These are phyloP conservation scores for Cutaneotrichosporon sp. DNA, from an alignment of 1,284 basidiomycete genomes.

Conservation along the genomic window DNA sequence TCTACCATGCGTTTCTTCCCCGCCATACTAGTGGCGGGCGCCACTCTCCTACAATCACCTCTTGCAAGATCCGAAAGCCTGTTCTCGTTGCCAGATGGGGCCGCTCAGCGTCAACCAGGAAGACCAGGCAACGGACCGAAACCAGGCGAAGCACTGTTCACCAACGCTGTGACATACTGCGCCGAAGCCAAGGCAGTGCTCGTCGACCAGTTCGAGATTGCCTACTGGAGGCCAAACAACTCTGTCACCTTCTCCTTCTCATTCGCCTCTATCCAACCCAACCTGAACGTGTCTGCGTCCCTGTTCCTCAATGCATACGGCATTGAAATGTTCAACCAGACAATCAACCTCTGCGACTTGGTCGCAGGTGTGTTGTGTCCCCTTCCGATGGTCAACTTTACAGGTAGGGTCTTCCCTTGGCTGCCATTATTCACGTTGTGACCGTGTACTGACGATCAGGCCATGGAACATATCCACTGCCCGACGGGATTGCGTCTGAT, in stretches of 20 bases:
- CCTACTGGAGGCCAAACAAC: conserved; percentile 51
- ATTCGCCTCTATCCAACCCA: conserved; percentile 51
- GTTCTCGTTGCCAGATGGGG: background rate
- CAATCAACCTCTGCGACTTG: conserved; percentile 65
- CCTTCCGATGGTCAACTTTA: conserved; percentile 78
- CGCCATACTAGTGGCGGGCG: too few species aligned
- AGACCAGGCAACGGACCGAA: background rate
- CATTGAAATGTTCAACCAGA: conserved; percentile 66
- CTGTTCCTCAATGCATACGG: conserved; percentile 78
- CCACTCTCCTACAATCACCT: too few species aligned
- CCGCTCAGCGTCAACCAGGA: background rate
- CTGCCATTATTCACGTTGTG: background rate
- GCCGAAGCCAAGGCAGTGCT: conserved; percentile 71
- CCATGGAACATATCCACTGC: conserved; percentile 68
- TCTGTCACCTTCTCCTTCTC: conserved; percentile 40
- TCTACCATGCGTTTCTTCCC: too few species aligned
- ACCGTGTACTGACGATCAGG: conserved; percentile 32
- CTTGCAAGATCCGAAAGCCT: too few species aligned
- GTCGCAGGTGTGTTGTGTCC: conserved; percentile 78
- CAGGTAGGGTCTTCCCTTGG: too few species aligned
- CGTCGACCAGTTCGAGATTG: conserved; percentile 72
- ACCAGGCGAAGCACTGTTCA: conserved; percentile 43
- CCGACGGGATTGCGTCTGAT: conserved; percentile 51
- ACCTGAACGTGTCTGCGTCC: conserved; percentile 72
- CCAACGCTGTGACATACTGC: conserved; percentile 83